Base-by-base conservation (phyloP, 2,329 filamentous ascomycete genomes). In the Talaromyces sp. region DNA sequence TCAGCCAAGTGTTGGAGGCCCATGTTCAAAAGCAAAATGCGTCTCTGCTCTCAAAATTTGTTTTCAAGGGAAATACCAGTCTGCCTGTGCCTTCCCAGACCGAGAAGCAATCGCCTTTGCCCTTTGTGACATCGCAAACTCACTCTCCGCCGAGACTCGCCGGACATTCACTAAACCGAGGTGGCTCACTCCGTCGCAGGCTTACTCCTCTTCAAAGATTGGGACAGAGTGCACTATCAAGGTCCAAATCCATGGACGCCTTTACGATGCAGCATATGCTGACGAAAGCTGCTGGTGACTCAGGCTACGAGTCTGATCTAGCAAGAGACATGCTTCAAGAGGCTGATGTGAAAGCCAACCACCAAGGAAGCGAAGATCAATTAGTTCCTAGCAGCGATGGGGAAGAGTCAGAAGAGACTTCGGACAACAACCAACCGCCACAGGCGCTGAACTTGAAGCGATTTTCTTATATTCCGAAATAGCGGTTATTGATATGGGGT, bases 341-440 rank as follows among this genome's bases (percentile, higher is more conserved):
- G 37, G n/a, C 43, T 13, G 13, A 33, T 13, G 31, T 35, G 8
- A 39, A 47, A 50, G 39, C 41, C 19, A 60, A 58, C 56, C 41
- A 41, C 50, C 73, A 75, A 52, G 84, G 84, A 2, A 85, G 84
- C 66, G 84, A 86, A 69, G 84, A 86, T 68, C 70, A 80, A 43
- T 80, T 86, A 22, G 71, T 84, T 45, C 82, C 81, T 22, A 78
- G 82, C 64, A 85, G 82, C 59, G 83, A 85, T 49, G 81, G 80
- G 3, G 81, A 81, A 7, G 75, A 77, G n/a, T 73, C 76, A 14
- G 73, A 73, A 10, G 73, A 72, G 19, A 64, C 59, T 13, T 33
- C 52, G 6, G 63, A 52, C 27, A 66, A 65, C 14, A 62, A 33
- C 50, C 64, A 60, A 11, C 52, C 41, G 35, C 67, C 68, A 3